phyloP scores from a whole-genome alignment of 345 rosid genomes.

The Noccaea caerulescens region DNA sequence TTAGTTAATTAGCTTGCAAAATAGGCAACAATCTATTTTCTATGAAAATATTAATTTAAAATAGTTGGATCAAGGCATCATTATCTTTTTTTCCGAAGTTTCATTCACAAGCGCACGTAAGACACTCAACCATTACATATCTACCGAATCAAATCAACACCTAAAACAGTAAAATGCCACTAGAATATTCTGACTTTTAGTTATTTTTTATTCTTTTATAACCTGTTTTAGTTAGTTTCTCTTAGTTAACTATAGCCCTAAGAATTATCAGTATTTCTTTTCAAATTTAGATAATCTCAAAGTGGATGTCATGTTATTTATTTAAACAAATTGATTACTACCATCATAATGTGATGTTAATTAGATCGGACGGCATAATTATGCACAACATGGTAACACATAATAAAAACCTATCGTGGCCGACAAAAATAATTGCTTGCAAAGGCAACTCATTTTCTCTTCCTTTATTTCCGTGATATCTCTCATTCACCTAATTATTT shows the following conservation, averaged over 20 bases:
- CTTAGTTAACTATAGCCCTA: neutral
- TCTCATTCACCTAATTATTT: slow-evolving; percentile 15
- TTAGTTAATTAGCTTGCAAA: slow-evolving; percentile 34
- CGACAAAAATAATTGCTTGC: slow-evolving; percentile 41
- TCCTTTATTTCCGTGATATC: slow-evolving; percentile 1
- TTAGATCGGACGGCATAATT: slow-evolving; percentile 35
- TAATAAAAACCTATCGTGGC: slow-evolving; percentile 37
- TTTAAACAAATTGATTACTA: neutral
- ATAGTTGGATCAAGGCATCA: slow-evolving; percentile 45
- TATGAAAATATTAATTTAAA: neutral
- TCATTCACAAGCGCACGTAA: slow-evolving; percentile 33
- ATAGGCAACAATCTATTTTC: slow-evolving; percentile 26
- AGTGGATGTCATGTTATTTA: neutral
- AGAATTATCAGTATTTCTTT: neutral
- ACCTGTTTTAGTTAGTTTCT: neutral
- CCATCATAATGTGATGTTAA: slow-evolving; percentile 1
- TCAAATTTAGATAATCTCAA: neutral
- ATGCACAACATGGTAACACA: slow-evolving; percentile 21
- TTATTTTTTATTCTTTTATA: neutral
- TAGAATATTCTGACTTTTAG: neutral
- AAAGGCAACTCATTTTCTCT: slow-evolving; percentile 38
- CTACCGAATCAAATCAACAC: slow-evolving; percentile 32
- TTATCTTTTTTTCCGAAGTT: slow-evolving; percentile 24
- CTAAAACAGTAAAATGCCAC: slow-evolving; percentile 22
- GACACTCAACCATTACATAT: slow-evolving; percentile 25